Base-by-base conservation (phyloP, 2,329 filamentous ascomycete genomes). In the Sordariomycetes sp. region DNA sequence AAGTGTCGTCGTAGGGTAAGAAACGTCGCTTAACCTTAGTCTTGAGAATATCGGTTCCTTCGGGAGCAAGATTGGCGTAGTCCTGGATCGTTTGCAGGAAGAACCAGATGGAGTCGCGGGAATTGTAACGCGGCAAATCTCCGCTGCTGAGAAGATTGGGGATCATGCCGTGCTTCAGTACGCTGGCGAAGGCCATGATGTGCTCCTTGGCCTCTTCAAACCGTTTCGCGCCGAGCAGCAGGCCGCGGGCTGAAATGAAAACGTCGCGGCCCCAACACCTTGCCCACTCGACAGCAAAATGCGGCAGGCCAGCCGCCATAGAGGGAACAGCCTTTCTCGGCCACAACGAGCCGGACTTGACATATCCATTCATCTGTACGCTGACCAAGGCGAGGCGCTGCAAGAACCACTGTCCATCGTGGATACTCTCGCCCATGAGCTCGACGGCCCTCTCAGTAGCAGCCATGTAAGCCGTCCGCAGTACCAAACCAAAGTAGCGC, bases 161-260 rank as follows among this genome's bases (percentile, higher is more conserved):
- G 37, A 98, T 88, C 87, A 96, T 94, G 33, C 92, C 92, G 48
- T 98, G 92, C 66, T 98, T 98, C 45, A 98, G 64, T 9, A 98
- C 88, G 53, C 87, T 94, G 3, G 85, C 88, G 60, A 98, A 98
- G 8, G 88, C 90, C 39, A 86, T 66, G 38, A 98, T 94, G 50
- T 98, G 93, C 55, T 96, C 87, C 50, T 78, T 88, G 7, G 92
- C 92, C 53, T 95, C 88, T 3, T 72, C 75, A 47, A 83, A 94
- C 8, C 92, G 80, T 3, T 87, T 86, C 9, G 90, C 96, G 26
- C 85, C 87, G 23, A 98, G 74, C 45, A 85, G 86, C n/a, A 98
- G 68, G 28, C 92, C 92, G 33, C 92, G 82, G 26, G 94, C 75
- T 11, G 92, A 92, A 42, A 98, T 98, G 57, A 95, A 96, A 10